Conservation (phyloP, 768 basidiomycete species). For the Lyophyllum atratum region DNA sequence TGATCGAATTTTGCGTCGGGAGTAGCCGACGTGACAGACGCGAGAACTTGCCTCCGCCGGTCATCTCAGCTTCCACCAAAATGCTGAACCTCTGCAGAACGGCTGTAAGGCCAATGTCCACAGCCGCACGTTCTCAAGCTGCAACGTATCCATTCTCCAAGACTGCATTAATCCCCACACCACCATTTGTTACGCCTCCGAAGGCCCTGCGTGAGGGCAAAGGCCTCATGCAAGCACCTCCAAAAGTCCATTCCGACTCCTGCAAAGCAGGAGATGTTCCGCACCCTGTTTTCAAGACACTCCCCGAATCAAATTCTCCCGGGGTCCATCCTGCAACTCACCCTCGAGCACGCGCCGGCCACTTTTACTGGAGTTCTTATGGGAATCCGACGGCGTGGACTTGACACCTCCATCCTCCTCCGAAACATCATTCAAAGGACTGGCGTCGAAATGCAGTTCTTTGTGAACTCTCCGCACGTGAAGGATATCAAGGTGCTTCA, state of each 20-base stretch:
- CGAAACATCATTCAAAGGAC: conserved; percentile 90
- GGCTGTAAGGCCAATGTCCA: conserved; percentile 46
- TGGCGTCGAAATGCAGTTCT: conserved; percentile 93
- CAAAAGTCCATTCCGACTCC: conserved; percentile 63
- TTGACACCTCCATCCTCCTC: conserved; percentile 85
- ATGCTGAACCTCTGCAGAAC: conserved; percentile 37
- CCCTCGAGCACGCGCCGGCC: conserved; percentile 74
- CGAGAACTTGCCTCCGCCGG: neutral
- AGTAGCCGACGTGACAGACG: neutral
- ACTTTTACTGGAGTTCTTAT: conserved; percentile 90
- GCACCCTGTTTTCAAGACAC: conserved; percentile 68
- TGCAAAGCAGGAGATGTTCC: conserved; percentile 69
- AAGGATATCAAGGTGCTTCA: conserved; percentile 84
- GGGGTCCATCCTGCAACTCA: conserved; percentile 86
- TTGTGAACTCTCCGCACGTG: conserved; percentile 81
- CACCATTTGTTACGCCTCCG: conserved; percentile 42
- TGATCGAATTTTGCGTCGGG: conserved; percentile 8
- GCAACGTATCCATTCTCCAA: conserved; percentile 75
- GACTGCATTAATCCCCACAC: conserved; percentile 54
- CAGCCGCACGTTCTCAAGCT: conserved; percentile 32
- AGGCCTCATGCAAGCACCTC: conserved; percentile 78
- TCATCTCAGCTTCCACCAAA: conserved; percentile 17
- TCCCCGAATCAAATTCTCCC: conserved; percentile 70
- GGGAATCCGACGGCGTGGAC: conserved; percentile 77
- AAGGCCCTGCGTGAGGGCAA: conserved; percentile 62